Evolutionary conservation across 495 filamentous ascomycete genomes (phyloP), one percentile per base, ranked within the genome.

Genomic region (Rhypophila decipiens): DNA sequence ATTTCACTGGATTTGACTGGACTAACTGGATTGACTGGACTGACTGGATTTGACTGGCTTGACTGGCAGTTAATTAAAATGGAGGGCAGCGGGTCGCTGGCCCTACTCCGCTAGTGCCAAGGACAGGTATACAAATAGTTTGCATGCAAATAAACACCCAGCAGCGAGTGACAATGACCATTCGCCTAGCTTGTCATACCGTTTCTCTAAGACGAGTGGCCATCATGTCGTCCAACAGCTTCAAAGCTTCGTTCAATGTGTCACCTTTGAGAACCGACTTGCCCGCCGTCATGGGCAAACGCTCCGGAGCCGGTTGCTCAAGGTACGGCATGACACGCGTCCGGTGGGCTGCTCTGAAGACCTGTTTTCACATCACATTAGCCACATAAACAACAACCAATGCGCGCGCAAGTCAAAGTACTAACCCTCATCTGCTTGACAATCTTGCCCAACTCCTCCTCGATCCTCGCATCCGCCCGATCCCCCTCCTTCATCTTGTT

Each of bases 221-320:
- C 56, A 59, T 59, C 22, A 59, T 52, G 13, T 50, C 24, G 20
- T 59, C 56, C 52, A 59, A 37, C 22, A 46, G 51, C 38, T 52
- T 29, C 21, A 59, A 5, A n/a, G 51, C 49, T 23, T 42, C 24
- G 1, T 52, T 36, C 38, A 55, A 19, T 9, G 36, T 56, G 24
- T 53, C 50, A 5, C 40, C 46, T 36, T 60, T 61, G 27, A 71
- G 50, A 18, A 71, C 53, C 2, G 62, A 68, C 50, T 70, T 71
- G 8, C 64, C 67, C 10, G 70, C 66, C 5, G 70, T 73, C 70
- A 73, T 73, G 8, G 63, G 62, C 19, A 64, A 44, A 33, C 70
- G 42, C 47, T 73, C 70, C 13, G 70, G 70, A 5, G 70, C 68
- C n/a, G 67, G 63, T 21, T 58, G 41, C 7, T 50, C 40, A 9